Conservation (phyloP, 1,284 basidiomycete genomes). For the Heliocybe sulcata region DNA sequence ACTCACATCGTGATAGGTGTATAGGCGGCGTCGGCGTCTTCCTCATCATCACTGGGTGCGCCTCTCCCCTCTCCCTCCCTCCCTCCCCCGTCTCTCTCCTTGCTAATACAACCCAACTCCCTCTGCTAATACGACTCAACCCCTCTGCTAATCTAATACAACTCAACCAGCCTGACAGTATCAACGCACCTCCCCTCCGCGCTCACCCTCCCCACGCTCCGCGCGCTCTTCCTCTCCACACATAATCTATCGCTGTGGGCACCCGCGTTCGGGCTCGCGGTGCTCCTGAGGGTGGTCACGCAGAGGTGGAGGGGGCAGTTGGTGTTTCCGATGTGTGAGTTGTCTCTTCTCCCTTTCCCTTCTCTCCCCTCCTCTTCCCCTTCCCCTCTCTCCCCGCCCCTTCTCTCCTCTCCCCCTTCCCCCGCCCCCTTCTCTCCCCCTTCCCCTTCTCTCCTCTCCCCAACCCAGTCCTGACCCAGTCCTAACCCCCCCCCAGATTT, state of each 20-base stretch:
- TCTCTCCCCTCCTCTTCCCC: conserved; percentile 2
- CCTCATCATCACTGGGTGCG: conserved; percentile 80
- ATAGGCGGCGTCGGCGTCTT: conserved; percentile 97
- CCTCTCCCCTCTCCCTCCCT: conserved; percentile 4
- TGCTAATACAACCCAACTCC: neutral
- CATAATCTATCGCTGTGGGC: conserved; percentile 71
- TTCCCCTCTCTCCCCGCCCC: conserved; percentile 2
- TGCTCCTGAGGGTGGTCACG: conserved; percentile 78
- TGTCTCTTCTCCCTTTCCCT: conserved; percentile 2
- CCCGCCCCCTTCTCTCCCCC: conserved; percentile 3
- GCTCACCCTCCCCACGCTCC: conserved; percentile 59
- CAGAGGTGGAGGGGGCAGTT: conserved; percentile 81
- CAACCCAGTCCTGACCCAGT: no score
- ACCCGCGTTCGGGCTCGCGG: conserved; percentile 72
- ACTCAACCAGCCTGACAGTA: conserved; percentile 80
- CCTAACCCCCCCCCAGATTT: conserved; percentile 58
- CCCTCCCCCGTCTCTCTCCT: neutral
- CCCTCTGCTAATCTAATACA: no score
- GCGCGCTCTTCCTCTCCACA: conserved; percentile 49
- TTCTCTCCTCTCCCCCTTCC: conserved; percentile 12
- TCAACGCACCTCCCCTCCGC: conserved; percentile 75
- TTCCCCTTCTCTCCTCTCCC: conserved; percentile 2
- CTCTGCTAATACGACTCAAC: neutral
- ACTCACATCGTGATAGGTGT: conserved; percentile 41
- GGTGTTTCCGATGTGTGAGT: conserved; percentile 83